Conservation (phyloP, 768 basidiomycete genomes). For the Naematelia encephala region DNA sequence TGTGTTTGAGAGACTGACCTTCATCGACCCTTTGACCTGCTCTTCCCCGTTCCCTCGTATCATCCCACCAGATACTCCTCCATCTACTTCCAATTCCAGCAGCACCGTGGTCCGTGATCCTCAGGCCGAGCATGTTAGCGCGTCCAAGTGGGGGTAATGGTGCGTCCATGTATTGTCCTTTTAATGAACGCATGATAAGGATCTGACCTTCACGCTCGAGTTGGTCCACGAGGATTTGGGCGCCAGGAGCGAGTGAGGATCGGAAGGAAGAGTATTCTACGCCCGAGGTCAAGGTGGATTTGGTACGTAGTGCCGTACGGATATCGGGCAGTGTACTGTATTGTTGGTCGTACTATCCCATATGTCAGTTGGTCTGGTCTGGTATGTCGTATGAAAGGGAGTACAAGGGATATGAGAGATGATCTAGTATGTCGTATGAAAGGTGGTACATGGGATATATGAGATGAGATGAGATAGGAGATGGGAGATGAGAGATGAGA, state of each 20-base stretch:
- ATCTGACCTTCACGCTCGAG: constrained; percentile 32
- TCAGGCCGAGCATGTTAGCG: constrained; percentile 30
- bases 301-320: neutral
- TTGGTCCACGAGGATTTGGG: constrained; percentile 15
- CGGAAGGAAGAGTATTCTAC: constrained; percentile 14
- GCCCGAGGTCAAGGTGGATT: constrained; percentile 10
- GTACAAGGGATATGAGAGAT: neutral
- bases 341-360: neutral
- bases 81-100: constrained; percentile 19
- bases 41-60: constrained; percentile 31
- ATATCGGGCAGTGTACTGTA: neutral
- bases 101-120: constrained; percentile 17
- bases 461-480: neutral
- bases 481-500: neutral
- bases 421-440: neutral
- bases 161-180: constrained; percentile 28
- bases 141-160: constrained; percentile 29
- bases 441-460: neutral
- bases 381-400: neutral
- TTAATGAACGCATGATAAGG: constrained; percentile 29
- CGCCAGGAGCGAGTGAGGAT: constrained; percentile 20
- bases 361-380: neutral
- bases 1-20: constrained; percentile 37
- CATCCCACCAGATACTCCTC: constrained; percentile 42
- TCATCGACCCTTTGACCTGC: constrained; percentile 37